These are phyloP conservation scores for Plantago ovata DNA, from an alignment of 257 asterid genomes.

Conservation along the genomic window DNA sequence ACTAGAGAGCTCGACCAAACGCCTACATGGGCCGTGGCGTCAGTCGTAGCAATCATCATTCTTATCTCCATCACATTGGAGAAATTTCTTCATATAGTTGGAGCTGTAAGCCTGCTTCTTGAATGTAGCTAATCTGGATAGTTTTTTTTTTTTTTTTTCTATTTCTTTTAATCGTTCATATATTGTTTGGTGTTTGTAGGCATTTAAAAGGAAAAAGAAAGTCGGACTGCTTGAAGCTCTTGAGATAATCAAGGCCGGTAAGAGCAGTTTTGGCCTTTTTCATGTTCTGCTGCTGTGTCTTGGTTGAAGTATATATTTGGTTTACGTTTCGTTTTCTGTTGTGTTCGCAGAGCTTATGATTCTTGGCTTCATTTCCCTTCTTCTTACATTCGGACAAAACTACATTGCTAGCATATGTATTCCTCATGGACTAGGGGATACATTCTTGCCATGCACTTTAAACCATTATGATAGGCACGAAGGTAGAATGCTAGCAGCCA, in stretches of 20 bases:
- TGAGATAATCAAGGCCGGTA: constrained; percentile 89
- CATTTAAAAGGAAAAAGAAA: constrained; percentile 60
- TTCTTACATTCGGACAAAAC: constrained; percentile 82
- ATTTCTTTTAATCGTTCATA: neutral
- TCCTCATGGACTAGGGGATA: constrained; percentile 40
- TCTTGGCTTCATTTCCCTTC: constrained; percentile 87
- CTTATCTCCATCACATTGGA: constrained; percentile 60
- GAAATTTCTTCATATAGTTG: constrained; percentile 48
- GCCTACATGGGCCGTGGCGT: constrained; percentile 84
- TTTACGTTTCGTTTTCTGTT: neutral
- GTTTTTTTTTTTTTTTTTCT: neutral
- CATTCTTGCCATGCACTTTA: constrained; percentile 73
- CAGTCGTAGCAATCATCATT: constrained; percentile 58
- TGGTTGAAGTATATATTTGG: neutral
- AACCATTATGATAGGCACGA: constrained; percentile 26
- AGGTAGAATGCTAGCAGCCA: constrained; percentile 32
- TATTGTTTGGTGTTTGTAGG: constrained; percentile 33
- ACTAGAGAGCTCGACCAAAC: constrained; percentile 51
- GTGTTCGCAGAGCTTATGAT: constrained; percentile 83
- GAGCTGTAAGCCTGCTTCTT: constrained; percentile 42
- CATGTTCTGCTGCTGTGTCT: neutral
- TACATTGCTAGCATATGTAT: constrained; percentile 73
- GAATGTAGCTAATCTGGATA: too few relatives aligned
- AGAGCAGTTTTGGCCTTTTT: neutral
- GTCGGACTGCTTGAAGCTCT: constrained; percentile 76